Evolutionary conservation across 2,329 filamentous ascomycete genomes (phyloP).

Genomic region (Alternaria rosae): DNA sequence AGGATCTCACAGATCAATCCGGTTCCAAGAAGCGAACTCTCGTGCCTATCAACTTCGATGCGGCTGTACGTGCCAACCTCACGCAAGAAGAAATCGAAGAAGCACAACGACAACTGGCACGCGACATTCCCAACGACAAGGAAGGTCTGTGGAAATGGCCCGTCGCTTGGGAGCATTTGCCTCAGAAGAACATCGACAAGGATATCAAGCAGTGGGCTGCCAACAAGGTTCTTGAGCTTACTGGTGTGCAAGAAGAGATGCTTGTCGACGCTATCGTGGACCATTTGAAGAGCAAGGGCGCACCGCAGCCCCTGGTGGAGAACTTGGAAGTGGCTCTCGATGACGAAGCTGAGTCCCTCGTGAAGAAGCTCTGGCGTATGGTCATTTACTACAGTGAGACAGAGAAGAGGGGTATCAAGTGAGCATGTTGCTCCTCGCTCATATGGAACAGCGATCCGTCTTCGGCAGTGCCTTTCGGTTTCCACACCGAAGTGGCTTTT

Average conservation of each 20-base stretch:
- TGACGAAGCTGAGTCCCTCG: constrained; percentile 90
- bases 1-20: constrained; percentile 74
- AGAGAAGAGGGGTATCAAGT: constrained; percentile 80
- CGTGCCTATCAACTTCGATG: constrained; percentile 56
- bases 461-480: neutral
- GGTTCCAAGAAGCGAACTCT: constrained; percentile 74
- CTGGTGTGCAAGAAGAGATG: constrained; percentile 95
- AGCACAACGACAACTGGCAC: constrained; percentile 80
- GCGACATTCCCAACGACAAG: constrained; percentile 88
- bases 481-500: neutral
- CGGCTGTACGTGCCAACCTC: constrained; percentile 59
- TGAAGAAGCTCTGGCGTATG: constrained; percentile 98
- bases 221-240: constrained; percentile 96
- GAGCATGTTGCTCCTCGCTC: constrained; percentile 1
- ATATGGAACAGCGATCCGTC: neutral
- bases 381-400: constrained; percentile 97
- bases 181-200: constrained; percentile 79
- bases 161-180: constrained; percentile 90
- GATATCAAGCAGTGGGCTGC: constrained; percentile 94
- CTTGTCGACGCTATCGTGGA: constrained; percentile 92
- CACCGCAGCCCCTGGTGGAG: constrained; percentile 81
- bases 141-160: constrained; percentile 90
- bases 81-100: constrained; percentile 87
- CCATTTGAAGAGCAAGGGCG: constrained; percentile 77
- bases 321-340: constrained; percentile 88